Evolutionary conservation across 1,284 basidiomycete species (phyloP).

Genomic region (Fomitopsis betulina): DNA sequence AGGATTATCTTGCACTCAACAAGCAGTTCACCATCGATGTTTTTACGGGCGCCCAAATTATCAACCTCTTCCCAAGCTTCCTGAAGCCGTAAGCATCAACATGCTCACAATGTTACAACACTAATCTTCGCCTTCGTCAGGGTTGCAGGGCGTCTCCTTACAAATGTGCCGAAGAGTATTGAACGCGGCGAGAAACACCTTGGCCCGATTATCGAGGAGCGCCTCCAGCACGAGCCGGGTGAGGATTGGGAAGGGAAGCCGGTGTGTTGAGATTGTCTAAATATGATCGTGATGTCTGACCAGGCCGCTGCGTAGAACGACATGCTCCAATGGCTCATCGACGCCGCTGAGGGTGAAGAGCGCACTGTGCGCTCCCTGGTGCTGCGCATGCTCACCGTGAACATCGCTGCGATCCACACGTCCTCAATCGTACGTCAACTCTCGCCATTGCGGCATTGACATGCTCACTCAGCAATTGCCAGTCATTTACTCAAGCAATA

Average conservation of each 20-base stretch:
- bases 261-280: conserved; percentile 12
- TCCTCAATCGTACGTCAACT: conserved; percentile 28
- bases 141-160: conserved; percentile 7
- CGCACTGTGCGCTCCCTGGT: conserved; percentile 28
- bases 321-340: conserved; percentile 42
- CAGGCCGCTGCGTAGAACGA: conserved; percentile 28
- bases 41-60: conserved; percentile 16
- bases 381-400: conserved; percentile 38
- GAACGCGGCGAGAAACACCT: conserved; percentile 1
- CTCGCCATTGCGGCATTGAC: background rate
- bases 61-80: conserved; percentile 34
- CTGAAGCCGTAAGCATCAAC: conserved; percentile 20
- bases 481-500: conserved; percentile 29
- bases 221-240: conserved; percentile 27
- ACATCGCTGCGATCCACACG: conserved; percentile 40
- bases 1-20: conserved; percentile 32
- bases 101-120: background rate
- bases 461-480: background rate
- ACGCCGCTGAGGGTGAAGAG: conserved; percentile 28
- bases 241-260: conserved; percentile 31
- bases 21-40: conserved; percentile 29
- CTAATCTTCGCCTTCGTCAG: conserved; percentile 1
- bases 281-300: background rate
- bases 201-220: conserved; percentile 28
- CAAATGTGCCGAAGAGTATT: background rate